These are phyloP conservation scores for Tulasnella sp. DNA, from an alignment of 768 basidiomycete species.

Conservation along the genomic window DNA sequence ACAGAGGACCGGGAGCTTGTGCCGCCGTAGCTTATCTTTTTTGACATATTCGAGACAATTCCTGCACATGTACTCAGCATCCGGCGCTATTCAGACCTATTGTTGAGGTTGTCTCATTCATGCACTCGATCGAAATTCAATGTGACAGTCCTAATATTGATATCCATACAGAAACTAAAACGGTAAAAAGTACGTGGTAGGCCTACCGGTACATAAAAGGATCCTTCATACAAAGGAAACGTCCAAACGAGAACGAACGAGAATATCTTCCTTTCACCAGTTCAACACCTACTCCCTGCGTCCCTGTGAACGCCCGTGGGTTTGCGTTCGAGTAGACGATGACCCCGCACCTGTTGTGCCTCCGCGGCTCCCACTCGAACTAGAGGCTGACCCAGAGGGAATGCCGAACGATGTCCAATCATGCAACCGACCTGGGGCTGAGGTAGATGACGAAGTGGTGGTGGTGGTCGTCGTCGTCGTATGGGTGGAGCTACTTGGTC, in stretches of 20 bases:
- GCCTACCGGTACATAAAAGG: not conserved
- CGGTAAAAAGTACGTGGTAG: not conserved
- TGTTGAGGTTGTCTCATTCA: not conserved
- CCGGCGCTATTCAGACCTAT: not conserved
- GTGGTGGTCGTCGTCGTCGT: not conserved
- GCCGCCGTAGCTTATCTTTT: not conserved
- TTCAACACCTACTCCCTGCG: not conserved
- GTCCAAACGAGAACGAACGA: not conserved
- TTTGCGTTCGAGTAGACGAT: not conserved
- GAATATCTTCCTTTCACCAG: not conserved
- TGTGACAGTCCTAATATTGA: not conserved
- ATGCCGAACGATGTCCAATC: constrained; percentile 1
- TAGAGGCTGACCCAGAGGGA: not conserved
- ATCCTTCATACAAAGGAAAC: constrained; percentile 6
- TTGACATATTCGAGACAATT: not conserved
- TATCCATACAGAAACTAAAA: not conserved
- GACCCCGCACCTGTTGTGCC: not conserved
- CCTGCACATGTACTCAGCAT: not conserved
- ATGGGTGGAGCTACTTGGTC: not conserved
- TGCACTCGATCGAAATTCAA: not conserved
- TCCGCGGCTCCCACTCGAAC: not conserved
- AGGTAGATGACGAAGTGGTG: not conserved
- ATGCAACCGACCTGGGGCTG: not conserved
- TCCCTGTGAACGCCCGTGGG: not conserved
- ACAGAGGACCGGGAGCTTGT: no score